Evolutionary conservation across 192 early-diverging fungal species (phyloP).

Genomic region (Lunasporangiospora selenospora): DNA sequence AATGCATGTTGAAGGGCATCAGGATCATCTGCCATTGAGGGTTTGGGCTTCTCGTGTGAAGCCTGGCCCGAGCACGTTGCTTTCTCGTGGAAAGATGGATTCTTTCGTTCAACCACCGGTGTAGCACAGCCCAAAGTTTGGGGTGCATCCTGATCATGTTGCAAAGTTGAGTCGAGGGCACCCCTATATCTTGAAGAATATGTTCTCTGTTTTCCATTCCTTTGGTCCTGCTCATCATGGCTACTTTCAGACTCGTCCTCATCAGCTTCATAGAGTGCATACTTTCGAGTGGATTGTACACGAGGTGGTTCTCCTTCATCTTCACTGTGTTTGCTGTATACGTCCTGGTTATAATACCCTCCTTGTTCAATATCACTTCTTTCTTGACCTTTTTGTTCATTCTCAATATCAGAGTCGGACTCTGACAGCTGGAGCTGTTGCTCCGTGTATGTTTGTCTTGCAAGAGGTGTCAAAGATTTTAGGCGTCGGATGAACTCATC

Average conservation of each 20-base stretch:
- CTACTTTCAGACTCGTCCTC: constrained; percentile 15
- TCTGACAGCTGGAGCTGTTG: neutral
- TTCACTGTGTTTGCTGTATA: neutral
- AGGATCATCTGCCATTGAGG: no score
- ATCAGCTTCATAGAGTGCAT: constrained; percentile 18
- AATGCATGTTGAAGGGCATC: no score
- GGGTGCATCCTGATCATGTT: no score
- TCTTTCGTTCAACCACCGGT: no score
- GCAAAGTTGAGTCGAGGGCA: no score
- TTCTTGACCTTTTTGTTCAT: neutral
- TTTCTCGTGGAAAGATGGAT: no score
- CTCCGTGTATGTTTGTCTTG: constrained; percentile 1
- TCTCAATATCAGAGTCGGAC: constrained; percentile 17
- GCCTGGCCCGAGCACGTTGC: no score
- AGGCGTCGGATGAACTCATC: constrained; percentile 13
- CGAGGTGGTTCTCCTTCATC: neutral
- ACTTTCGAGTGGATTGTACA: no score
- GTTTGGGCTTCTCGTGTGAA: no score
- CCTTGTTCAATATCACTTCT: neutral
- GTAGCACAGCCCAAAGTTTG: no score
- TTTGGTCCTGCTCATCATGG: neutral
- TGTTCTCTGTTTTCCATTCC: no score
- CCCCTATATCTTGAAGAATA: no score
- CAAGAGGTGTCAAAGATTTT: constrained; percentile 7
- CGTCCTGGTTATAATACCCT: neutral